Conservation (phyloP, 2,329 filamentous ascomycete genomes). For the Fusarium agapanthi region DNA sequence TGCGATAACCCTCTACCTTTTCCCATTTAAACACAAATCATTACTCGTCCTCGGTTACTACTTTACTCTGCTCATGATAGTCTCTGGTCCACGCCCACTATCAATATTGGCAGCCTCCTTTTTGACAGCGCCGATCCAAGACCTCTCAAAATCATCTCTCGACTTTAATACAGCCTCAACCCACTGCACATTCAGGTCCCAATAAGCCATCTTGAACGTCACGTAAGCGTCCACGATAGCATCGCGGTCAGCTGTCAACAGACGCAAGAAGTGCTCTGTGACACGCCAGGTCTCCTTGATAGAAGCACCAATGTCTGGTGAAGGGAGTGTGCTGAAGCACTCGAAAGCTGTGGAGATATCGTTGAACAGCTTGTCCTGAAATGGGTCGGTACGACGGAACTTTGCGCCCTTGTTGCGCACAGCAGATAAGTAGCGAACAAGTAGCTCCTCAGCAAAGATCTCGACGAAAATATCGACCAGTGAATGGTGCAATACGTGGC, state of each 20-base stretch:
- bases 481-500: slow-evolving; percentile 82
- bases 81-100: slow-evolving; percentile 83
- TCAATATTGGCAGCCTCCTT: slow-evolving; percentile 85
- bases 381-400: slow-evolving; percentile 86
- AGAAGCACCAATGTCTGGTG: slow-evolving; percentile 71
- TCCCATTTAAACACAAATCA: slow-evolving; percentile 3
- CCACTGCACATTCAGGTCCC: slow-evolving; percentile 95
- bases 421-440: slow-evolving; percentile 82
- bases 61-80: slow-evolving; percentile 94
- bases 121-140: slow-evolving; percentile 89
- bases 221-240: slow-evolving; percentile 81
- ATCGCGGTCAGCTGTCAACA: slow-evolving; percentile 81
- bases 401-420: slow-evolving; percentile 92
- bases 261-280: slow-evolving; percentile 81
- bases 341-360: slow-evolving; percentile 91
- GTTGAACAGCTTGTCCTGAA: slow-evolving; percentile 91
- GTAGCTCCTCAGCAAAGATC: slow-evolving; percentile 90
- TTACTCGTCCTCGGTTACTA: slow-evolving; percentile 61
- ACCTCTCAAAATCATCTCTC: slow-evolving; percentile 92
- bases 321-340: slow-evolving; percentile 80
- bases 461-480: slow-evolving; percentile 92
- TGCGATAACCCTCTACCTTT: not conserved
- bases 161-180: slow-evolving; percentile 89
- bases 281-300: slow-evolving; percentile 95
- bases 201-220: slow-evolving; percentile 84